phyloP scores from a whole-genome alignment of 441 rosid species.

The Biscutella auriculata region DNA sequence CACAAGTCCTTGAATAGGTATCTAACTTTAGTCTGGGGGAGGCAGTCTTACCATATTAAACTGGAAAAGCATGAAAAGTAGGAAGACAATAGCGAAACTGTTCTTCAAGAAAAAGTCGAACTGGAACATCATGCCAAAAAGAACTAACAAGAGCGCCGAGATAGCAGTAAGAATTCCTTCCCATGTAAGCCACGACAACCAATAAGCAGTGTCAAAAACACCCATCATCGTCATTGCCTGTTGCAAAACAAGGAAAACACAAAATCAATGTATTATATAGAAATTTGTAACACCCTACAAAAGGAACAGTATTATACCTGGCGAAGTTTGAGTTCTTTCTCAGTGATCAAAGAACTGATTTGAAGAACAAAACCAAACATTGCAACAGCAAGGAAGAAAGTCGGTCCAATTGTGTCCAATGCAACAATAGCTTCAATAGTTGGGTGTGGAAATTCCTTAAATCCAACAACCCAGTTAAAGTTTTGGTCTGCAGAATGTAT shows the following conservation, averaged over 20 bases:
- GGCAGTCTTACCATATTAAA: constrained; percentile 64
- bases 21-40: neutral
- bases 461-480: constrained; percentile 60
- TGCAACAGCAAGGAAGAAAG: constrained; percentile 76
- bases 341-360: constrained; percentile 54
- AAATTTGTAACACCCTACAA: neutral
- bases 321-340: constrained; percentile 95
- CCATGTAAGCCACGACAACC: constrained; percentile 93
- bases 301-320: constrained; percentile 38
- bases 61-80: constrained; percentile 72
- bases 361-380: constrained; percentile 89
- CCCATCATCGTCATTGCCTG: constrained; percentile 90
- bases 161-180: constrained; percentile 51
- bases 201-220: constrained; percentile 76
- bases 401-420: constrained; percentile 39
- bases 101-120: constrained; percentile 79
- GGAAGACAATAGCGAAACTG: constrained; percentile 50
- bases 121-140: constrained; percentile 85
- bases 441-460: constrained; percentile 75
- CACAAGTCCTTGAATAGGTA: constrained; percentile 31
- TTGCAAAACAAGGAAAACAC: constrained; percentile 2
- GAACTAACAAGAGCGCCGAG: constrained; percentile 64
- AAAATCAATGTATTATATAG: neutral
- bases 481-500: constrained; percentile 34
- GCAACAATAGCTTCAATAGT: constrained; percentile 29